Evolutionary conservation across 345 rosid genomes (phyloP).

Genomic region (Populus tremula): DNA sequence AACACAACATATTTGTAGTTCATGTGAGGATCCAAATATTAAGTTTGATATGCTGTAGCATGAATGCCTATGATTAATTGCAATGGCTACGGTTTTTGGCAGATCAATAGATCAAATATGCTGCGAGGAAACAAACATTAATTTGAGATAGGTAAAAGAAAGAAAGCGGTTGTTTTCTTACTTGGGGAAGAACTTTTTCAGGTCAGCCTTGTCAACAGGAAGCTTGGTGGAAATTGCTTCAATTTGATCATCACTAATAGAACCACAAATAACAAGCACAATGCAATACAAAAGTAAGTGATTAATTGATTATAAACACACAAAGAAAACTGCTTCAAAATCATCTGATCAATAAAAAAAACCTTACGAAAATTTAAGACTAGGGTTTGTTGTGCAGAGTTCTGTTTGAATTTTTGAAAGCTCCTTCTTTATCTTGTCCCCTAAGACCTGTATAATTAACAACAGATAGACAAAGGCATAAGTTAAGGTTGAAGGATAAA

Average conservation of each 20-base stretch:
- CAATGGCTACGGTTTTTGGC: not conserved
- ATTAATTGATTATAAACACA: not conserved
- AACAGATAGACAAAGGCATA: not conserved
- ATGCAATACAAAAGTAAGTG: not conserved
- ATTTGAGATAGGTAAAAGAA: not conserved
- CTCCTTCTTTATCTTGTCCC: slow-evolving; percentile 70
- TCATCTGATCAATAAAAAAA: not conserved
- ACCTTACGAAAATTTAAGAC: slow-evolving; percentile 60
- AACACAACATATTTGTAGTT: not conserved
- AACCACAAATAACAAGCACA: slow-evolving; percentile 5
- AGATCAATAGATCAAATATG: not conserved
- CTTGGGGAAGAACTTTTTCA: slow-evolving; percentile 71
- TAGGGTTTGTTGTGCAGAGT: slow-evolving; percentile 53
- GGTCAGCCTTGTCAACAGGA: slow-evolving; percentile 66
- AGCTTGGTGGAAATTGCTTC: slow-evolving; percentile 80
- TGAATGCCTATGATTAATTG: not conserved
- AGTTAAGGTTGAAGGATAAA: not conserved
- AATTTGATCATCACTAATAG: slow-evolving; percentile 57
- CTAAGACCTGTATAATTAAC: slow-evolving; percentile 45
- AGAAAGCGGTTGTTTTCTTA: slow-evolving; percentile 22
- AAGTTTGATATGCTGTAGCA: not conserved
- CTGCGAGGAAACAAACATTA: not conserved
- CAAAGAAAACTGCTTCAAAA: not conserved
- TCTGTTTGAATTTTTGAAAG: slow-evolving; percentile 61
- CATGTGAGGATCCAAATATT: not conserved